These are phyloP conservation scores for Quaeritorhiza haematococci DNA, from an alignment of 371 early-diverging fungal genomes.

Conservation along the genomic window DNA sequence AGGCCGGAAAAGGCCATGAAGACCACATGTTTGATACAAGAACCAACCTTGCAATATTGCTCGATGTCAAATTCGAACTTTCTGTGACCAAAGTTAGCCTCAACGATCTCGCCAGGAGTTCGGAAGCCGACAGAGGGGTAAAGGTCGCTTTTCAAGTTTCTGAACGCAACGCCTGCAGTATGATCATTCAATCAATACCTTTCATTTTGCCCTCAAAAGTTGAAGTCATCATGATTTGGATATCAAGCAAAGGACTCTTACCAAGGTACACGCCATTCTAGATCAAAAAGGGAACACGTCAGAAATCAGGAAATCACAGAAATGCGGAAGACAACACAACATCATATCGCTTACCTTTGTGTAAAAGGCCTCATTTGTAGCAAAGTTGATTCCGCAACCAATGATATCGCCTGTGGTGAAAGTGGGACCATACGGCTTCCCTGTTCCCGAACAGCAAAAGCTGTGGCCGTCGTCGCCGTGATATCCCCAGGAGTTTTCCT, in stretches of 20 bases:
- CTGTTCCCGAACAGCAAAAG: conserved; percentile 75
- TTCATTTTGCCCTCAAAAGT: no score
- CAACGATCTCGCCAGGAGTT: conserved; percentile 78
- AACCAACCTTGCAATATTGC: conserved; percentile 52
- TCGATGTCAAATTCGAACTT: conserved; percentile 84
- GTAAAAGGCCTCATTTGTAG: conserved; percentile 69
- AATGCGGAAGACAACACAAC: no score
- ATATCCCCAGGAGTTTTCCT: conserved; percentile 41
- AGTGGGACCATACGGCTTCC: conserved; percentile 81
- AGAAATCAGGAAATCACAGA: no score
- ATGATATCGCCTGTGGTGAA: conserved; percentile 87
- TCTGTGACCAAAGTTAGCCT: conserved; percentile 85
- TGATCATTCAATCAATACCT: not conserved
- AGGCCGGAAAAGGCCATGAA: not conserved
- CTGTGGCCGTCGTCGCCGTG: conserved; percentile 84
- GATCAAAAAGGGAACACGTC: no score
- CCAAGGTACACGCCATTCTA: conserved; percentile 84
- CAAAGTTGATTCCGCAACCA: conserved; percentile 88
- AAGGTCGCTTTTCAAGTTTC: conserved; percentile 25
- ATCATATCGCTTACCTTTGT: no score
- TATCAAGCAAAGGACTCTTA: no score
- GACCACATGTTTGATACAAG: not conserved
- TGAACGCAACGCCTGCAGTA: conserved; percentile 28
- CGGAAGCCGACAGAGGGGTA: conserved; percentile 88
- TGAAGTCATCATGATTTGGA: no score